These are phyloP conservation scores for Suillus americanus DNA, from an alignment of 768 basidiomycete species.

Conservation along the genomic window DNA sequence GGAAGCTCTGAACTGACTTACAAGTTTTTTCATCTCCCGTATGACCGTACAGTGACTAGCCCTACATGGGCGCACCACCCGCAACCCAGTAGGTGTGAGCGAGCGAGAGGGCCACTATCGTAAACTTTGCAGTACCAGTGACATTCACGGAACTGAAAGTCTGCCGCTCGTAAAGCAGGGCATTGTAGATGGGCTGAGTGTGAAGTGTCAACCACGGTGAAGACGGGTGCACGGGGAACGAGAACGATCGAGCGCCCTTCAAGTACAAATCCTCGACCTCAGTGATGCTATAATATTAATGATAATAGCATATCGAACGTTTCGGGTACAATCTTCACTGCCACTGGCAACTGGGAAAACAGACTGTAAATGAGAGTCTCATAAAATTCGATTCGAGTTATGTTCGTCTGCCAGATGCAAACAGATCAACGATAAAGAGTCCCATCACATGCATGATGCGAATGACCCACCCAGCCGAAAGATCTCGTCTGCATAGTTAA, in stretches of 20 bases:
- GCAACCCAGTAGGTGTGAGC: constrained; percentile 48
- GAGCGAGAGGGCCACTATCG: constrained; percentile 54
- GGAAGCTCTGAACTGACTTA: constrained; percentile 31
- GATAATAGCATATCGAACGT: not conserved
- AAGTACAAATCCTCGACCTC: constrained; percentile 22
- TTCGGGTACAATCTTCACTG: not conserved
- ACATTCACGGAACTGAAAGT: constrained; percentile 57
- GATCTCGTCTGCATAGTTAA: constrained; percentile 4
- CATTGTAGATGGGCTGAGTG: constrained; percentile 57
- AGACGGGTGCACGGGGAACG: constrained; percentile 58
- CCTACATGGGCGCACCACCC: constrained; percentile 61
- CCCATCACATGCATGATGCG: too few relatives aligned
- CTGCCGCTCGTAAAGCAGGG: constrained; percentile 49
- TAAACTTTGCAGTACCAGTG: constrained; percentile 62
- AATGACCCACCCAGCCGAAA: constrained; percentile 16
- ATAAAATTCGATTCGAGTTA: constrained; percentile 22
- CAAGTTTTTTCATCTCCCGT: constrained; percentile 38
- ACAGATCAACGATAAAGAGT: not conserved
- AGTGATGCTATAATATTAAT: not conserved
- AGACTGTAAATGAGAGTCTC: constrained; percentile 22
- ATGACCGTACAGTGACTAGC: constrained; percentile 21
- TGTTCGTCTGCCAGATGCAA: constrained; percentile 20
- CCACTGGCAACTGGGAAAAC: constrained; percentile 30
- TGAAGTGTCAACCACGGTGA: constrained; percentile 56
- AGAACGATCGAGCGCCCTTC: constrained; percentile 56